Evolutionary conservation across 805 yeast species (phyloP), one percentile per base, ranked within the genome.

Genomic region (Tetrapisispora iriomotensis): DNA sequence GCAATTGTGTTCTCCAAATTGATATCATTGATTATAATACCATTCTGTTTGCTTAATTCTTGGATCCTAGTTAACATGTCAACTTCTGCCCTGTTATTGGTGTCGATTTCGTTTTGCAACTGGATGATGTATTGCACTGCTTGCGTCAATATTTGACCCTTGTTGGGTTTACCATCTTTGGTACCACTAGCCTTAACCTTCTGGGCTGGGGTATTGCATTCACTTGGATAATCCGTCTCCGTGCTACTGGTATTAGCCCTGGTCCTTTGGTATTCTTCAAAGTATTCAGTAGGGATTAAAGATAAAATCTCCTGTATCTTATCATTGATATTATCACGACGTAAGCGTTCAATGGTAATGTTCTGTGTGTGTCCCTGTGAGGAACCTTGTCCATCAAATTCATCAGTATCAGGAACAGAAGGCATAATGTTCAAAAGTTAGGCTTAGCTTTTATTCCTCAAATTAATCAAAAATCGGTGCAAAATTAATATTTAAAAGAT

Each of bases 151-250:
- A 83, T 81, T 54, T 82, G 90, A 2, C 94, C 94, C 60, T 83
- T 83, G 53, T 82, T 82, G 0, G 94, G 94, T 48, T 80, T 82
- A 2, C 90, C 92, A 50, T 82, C 90, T 46, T 79, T 81, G 1
- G 90, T 82, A 0, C 90, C 90, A 6, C 75, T 66, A 3, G 75
- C 71, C 46, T 68, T 70, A 1, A 43, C 37, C 32, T 46, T 53
- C 12, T 48, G 38, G 8, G 46, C 38, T 2, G 33, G 27, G 7
- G 40, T 26, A 20, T 42, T 17, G 8, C 17, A 17, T 6, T 33
- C 37, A 18, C 37, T 26, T 3, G n/a, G 3, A 18, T 13, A 19
- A 4, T 22, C 29, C 13, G 15, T 23, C 1, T 28, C 3, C 47
- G 43, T n/a, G 47, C 41, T 19, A 34, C 45, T 6, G 36, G 45